Evolutionary conservation across 768 basidiomycete species (phyloP), one percentile per base, ranked within the genome.

Genomic region (Cubamyces sp.): DNA sequence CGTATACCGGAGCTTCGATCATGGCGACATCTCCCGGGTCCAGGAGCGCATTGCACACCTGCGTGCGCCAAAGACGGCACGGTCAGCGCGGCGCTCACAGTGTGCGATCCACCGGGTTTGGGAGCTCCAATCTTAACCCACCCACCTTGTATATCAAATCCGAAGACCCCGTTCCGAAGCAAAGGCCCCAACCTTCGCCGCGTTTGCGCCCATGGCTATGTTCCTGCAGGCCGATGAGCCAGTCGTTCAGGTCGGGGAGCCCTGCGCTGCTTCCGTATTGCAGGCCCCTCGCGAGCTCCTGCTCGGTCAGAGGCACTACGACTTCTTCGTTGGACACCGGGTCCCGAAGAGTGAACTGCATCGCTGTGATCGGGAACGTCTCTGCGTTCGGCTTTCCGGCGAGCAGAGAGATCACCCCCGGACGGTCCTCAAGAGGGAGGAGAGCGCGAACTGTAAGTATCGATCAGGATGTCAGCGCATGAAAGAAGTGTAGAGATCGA

Each of bases 381-480:
- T 81, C 78, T 8, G 87, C 82, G 70, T 96, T 96, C 6, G 96
- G 96, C 74, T 96, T 94, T 26, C 96, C 96, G 0, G 94, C 95
- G 7, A 96, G 84, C 34, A 95, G 73, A 3, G 90, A 92, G 57
- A 95, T 87, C 40, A 92, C 72, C 0, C 91, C 91, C 0, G 94
- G 93, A 0, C 77, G 82, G 21, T 81, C 80, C 74, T 98, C 96
- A 26, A 95, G 80, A 0, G 87, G 92, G 60, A 86, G 82, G n/a
- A 96, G 81, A 15, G 86, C 77, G 28, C 84, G 80, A 58, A 87
- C 83, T 85, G 67, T 12, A 26, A 18, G 8, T 40, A 14, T 16
- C n/a, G 21, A 8, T 42, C 26, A 15, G 28, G 26, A 12, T 19
- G n/a, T 15, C 6, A 40, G 26, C 15, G 18, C n/a, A n/a, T 23